A percentile compares a stretch with the other conserved stretches of the same genome.
These are phyloP conservation scores for Schizochytrium sp. DNA, from an alignment of 108 stramenopile species.

Conservation along the genomic window DNA sequence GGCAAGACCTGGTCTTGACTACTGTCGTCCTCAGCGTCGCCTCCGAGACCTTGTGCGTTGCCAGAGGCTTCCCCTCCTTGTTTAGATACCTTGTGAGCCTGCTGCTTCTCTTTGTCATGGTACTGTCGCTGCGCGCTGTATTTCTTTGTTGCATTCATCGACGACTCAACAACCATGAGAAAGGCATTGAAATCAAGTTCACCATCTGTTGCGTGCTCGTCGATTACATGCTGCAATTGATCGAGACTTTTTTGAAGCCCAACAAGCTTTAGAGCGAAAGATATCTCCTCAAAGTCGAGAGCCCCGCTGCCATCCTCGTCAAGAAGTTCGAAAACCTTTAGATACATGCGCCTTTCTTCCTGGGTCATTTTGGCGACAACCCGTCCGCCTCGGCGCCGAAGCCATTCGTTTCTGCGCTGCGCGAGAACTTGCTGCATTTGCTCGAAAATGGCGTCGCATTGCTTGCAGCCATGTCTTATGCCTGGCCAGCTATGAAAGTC, in stretches of 20 bases:
- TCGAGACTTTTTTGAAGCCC: background rate
- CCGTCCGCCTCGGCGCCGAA: too few relatives aligned
- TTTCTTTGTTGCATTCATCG: background rate
- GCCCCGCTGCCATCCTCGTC: constrained; percentile 11
- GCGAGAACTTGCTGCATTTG: too few relatives aligned
- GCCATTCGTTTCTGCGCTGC: too few relatives aligned
- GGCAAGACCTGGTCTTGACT: background rate
- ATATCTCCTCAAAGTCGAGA: constrained; percentile 2
- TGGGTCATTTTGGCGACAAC: background rate
- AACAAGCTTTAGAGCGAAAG: background rate
- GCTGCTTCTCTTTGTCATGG: too few relatives aligned
- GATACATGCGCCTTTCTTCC: background rate
- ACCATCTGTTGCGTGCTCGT: background rate
- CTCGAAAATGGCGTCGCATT: too few relatives aligned
- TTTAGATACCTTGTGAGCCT: too few relatives aligned
- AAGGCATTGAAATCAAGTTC: background rate
- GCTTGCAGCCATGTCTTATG: too few relatives aligned
- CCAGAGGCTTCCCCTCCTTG: too few relatives aligned
- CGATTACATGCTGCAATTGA: background rate
- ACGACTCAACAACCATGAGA: background rate
- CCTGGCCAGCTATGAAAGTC: too few relatives aligned
- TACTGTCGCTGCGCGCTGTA: too few relatives aligned
- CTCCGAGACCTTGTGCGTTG: too few relatives aligned
- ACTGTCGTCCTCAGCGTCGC: too few relatives aligned
- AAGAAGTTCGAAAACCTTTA: background rate